Conservation (phyloP, 352 stramenopile species). For the Albugo candida region DNA sequence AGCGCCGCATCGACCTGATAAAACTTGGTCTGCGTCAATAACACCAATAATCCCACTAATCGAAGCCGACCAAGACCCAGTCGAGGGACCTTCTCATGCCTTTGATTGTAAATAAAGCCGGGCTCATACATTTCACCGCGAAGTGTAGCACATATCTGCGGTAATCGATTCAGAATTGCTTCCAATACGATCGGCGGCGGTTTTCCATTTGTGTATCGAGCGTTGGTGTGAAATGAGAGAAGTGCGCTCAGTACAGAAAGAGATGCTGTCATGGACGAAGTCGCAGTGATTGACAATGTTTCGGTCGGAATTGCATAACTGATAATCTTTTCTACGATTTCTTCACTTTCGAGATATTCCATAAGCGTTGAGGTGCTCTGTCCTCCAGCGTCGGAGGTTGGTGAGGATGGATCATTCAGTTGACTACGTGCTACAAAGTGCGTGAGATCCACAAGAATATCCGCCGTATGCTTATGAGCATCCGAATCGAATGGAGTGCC, state of each 20-base stretch:
- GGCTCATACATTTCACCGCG: constrained; percentile 32
- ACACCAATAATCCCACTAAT: constrained; percentile 51
- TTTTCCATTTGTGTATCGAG: constrained; percentile 43
- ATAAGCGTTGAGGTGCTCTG: constrained; percentile 42
- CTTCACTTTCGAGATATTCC: constrained; percentile 59
- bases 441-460: constrained; percentile 72
- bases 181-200: constrained; percentile 34
- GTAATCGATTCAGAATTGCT: constrained; percentile 29
- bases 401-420: constrained; percentile 45
- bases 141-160: constrained; percentile 42
- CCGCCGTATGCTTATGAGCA: constrained; percentile 64
- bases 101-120: constrained; percentile 51
- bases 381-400: constrained; percentile 24
- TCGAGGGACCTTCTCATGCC: constrained; percentile 42
- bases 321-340: constrained; percentile 48
- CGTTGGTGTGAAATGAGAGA: constrained; percentile 53
- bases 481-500: constrained; percentile 38
- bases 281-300: constrained; percentile 10
- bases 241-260: constrained; percentile 61
- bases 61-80: constrained; percentile 60
- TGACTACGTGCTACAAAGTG: constrained; percentile 61
- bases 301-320: constrained; percentile 27
- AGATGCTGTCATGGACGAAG: constrained; percentile 62
- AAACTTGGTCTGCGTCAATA: constrained; percentile 74
- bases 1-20: constrained; percentile 54